Base-by-base conservation (phyloP, 768 basidiomycete species). In the Filobasidium floriforme region DNA sequence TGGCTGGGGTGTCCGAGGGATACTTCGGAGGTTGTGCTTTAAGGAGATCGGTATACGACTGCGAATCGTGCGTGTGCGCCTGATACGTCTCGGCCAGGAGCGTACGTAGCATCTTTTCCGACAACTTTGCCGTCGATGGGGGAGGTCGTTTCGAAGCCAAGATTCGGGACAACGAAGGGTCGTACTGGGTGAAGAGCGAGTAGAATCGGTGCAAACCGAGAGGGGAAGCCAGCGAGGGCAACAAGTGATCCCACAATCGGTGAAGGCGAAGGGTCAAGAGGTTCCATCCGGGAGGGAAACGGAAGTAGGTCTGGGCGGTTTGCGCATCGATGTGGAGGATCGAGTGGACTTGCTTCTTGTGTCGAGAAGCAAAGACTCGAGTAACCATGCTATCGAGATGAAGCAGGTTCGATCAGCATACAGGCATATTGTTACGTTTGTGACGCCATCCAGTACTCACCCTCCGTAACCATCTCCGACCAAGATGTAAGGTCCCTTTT, bases 401-500 rank as follows among this genome's bases (percentile, higher is more conserved):
- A 66, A 26, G 19, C 26, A 3, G 6, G 29, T 19, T 61, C 29
- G 59, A 63, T 32, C 29, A 28, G 41, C 14, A 19, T 6, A 40
- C 12, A 26, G 24, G 32, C 41, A 28, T 24, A 55, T 6, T 29
- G 22, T n/a, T 5, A 18, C n/a, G 41, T 59, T 15, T 55, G 51
- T 10, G 12, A 46, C 5, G 41, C 7, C 24, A 9, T 7, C 24
- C 15, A 7, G 37, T 18, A 72, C 75, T 70, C 44, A 76, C 73
- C 76, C 76, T 59, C 77, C 77, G 64, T 76, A 79, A 0, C 77
- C 77, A 65, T 77, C 77, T 12, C 76, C 76, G 18, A 77, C 70
- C 22, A 79, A 65, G 10, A 73, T 49, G 44, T 76, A 71, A 22
- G 68, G 63, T 0, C 68, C 70, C 41, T 61, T 60, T 51, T 73